phyloP scores from a whole-genome alignment of 179 eudicot species.

The Corrigiola litoralis region DNA sequence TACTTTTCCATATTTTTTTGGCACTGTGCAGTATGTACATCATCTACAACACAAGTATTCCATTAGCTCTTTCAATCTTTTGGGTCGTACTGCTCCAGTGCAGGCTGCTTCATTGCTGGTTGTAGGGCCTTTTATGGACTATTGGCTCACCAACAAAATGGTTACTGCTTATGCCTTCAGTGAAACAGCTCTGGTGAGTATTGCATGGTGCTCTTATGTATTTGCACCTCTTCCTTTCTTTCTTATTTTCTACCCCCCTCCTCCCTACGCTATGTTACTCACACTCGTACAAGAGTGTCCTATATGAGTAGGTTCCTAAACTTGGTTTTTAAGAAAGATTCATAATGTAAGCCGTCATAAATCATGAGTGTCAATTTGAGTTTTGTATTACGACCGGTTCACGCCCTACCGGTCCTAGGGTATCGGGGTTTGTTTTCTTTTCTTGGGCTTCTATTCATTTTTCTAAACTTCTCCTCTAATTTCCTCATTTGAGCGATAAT shows the following conservation, averaged over 20 bases:
- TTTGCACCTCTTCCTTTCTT: not conserved
- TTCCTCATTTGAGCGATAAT: no score
- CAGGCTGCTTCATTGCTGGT: constrained; percentile 68
- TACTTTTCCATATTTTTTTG: not conserved
- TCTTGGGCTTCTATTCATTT: no score
- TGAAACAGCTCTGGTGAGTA: constrained; percentile 45
- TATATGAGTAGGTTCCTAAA: not conserved
- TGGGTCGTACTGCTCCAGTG: constrained; percentile 81
- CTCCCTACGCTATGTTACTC: no score
- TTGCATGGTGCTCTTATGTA: not conserved
- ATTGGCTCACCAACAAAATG: constrained; percentile 53
- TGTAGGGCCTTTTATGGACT: constrained; percentile 65
- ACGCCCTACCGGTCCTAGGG: no score
- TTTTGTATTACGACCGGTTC: no score
- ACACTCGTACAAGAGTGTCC: not conserved
- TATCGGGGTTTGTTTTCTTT: no score
- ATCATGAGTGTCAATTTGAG: no score
- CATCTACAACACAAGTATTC: constrained; percentile 71
- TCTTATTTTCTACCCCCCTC: not conserved
- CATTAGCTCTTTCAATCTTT: constrained; percentile 68
- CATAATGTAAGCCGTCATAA: no score
- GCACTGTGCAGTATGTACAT: constrained; percentile 57
- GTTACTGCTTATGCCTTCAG: constrained; percentile 48
- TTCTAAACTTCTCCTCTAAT: no score
- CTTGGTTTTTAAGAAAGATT: no score